Evolutionary conservation across 2,329 filamentous ascomycete species (phyloP), one percentile per base, ranked within the genome.

Genomic region (Pyricularia sp.): DNA sequence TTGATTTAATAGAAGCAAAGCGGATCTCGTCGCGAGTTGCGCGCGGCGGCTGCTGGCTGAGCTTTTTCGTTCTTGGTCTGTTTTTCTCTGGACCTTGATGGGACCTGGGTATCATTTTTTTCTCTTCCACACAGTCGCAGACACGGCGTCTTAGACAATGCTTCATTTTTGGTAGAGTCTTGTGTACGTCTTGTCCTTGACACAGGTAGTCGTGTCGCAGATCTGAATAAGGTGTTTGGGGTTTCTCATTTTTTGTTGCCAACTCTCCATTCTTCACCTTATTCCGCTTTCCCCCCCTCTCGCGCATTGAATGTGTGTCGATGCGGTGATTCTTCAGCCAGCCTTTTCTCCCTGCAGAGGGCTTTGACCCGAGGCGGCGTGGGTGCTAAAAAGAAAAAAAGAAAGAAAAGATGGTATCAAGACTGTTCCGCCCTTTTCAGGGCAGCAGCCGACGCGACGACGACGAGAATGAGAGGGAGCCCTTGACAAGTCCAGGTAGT

Each of bases 401-500:
- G n/a, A n/a, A n/a, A n/a, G n/a, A n/a, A n/a, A n/a, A 71, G 65
- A 78, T 79, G 75, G 71, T 79, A 66, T 75, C 75, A 68, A 73
- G 71, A 66, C 69, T 79, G 68, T 68, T 78, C 33, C 75, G 76
- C 66, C 75, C 78, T 69, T 73, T 77, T 67, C 73, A 72, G 71
- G 75, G 77, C 72, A 72, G 69, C 68, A 72, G 71, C 63, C 71
- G 72, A 31, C 66, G 67, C 65, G 70, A 68, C 6, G 64, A 68
- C n/a, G 68, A 68, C 6, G 69, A 70, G 26, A 70, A 70, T 66
- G 72, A 76, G 28, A 69, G 70, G 23, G 73, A 71, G n/a, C 69
- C 72, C 4, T 71, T 71, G 11, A 69, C 72, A 1, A 73, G 74
- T 23, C 74, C 74, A 33, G 73, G 74, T 36, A 72, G 69, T 68